Evolutionary conservation across 176 grass and related monocot genomes (phyloP).

Genomic region (Musa acuminata): DNA sequence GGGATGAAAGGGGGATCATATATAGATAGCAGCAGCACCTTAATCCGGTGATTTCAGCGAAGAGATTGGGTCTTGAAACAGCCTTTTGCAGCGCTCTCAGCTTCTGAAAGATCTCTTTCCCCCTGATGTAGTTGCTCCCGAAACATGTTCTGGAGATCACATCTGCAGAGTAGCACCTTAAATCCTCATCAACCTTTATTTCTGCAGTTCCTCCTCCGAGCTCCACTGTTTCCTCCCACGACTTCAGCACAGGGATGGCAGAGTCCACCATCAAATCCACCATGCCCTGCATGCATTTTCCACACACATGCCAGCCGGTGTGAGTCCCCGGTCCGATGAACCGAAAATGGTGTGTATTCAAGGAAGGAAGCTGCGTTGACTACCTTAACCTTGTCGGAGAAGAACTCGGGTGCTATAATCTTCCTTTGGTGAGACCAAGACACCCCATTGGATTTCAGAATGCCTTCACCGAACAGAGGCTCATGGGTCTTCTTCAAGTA

Average conservation of each 20-base stretch:
- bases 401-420: conserved; percentile 92
- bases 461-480: conserved; percentile 75
- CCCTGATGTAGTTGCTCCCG: conserved; percentile 82
- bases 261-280: conserved; percentile 96
- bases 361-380: not conserved
- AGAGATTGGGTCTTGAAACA: conserved; percentile 64
- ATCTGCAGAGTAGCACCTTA: conserved; percentile 81
- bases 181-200: conserved; percentile 82
- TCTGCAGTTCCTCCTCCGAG: conserved; percentile 38
- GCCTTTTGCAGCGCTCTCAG: conserved; percentile 71
- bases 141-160: conserved; percentile 89
- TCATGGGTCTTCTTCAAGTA: conserved; percentile 90
- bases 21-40: conserved; percentile 27
- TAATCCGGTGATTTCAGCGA: conserved; percentile 82
- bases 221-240: conserved; percentile 56
- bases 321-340: not conserved
- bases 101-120: conserved; percentile 81
- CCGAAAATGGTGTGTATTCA: not conserved
- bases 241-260: conserved; percentile 43
- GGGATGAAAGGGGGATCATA: not conserved
- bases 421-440: conserved; percentile 73
- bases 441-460: conserved; percentile 82
- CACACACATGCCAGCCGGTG: no score
- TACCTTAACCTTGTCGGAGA: conserved; percentile 92
- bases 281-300: conserved; percentile 44